A percentile compares a stretch with the other conserved stretches of the same genome.
These are phyloP conservation scores for Pleodorina starrii DNA, from an alignment of 139 green algal genomes.

Conservation along the genomic window DNA sequence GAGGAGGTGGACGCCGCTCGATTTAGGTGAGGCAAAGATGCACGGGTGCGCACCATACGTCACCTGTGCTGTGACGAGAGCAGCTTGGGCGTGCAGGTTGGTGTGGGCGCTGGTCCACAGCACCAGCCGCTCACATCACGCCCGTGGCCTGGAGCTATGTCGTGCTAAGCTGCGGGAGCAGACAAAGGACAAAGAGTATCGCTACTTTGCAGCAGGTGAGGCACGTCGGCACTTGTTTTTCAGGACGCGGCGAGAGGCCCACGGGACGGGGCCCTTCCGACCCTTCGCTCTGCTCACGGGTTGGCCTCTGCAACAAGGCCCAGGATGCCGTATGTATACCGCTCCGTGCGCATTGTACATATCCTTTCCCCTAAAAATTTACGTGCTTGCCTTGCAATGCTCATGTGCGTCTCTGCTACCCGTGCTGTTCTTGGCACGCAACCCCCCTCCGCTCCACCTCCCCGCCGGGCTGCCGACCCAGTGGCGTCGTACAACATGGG, in stretches of 20 bases:
- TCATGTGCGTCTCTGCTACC: too few relatives aligned
- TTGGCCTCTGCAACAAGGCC: neutral
- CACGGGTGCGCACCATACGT: neutral
- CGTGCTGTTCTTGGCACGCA: too few relatives aligned
- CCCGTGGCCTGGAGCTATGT: slow-evolving; percentile 19
- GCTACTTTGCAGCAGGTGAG: slow-evolving; percentile 42
- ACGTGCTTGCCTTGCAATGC: too few relatives aligned
- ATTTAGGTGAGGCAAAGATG: slow-evolving; percentile 4
- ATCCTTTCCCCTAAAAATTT: too few relatives aligned
- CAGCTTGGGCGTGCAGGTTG: neutral
- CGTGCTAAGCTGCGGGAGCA: neutral
- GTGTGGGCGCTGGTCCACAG: slow-evolving; percentile 33
- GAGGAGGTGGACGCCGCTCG: slow-evolving; percentile 40
- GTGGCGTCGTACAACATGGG: slow-evolving; percentile 42
- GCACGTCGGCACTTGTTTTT: neutral
- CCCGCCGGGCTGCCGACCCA: too few relatives aligned
- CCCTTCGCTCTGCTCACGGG: too few relatives aligned
- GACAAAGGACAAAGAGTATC: slow-evolving; percentile 31
- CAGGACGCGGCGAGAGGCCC: neutral
- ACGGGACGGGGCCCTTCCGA: too few relatives aligned
- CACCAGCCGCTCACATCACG: neutral
- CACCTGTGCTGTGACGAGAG: neutral
- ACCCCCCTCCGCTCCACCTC: too few relatives aligned
- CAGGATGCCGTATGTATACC: too few relatives aligned
- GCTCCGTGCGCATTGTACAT: too few relatives aligned